Base-by-base conservation (phyloP, 441 rosid species). In the Corymbia citriodora region DNA sequence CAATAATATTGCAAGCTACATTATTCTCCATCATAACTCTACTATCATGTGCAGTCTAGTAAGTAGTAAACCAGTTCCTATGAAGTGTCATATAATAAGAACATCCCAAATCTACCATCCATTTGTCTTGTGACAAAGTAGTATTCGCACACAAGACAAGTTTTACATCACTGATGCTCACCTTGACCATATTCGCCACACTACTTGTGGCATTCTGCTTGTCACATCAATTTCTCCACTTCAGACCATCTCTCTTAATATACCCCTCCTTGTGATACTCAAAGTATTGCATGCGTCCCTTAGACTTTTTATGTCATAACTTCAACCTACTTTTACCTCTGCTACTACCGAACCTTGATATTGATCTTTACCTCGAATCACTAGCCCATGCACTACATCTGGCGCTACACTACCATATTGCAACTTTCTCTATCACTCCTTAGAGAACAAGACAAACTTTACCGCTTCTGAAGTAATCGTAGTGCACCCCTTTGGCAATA, bases 121-220 rank as follows among this genome's bases (percentile, higher is more conserved):
- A 57, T 23, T 57, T 57, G 0, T 57, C 63, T 23, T 27, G 9
- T 57, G 63, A 57, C 63, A 9, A 0, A 57, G 0, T 29, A 10
- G 0, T 57, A 57, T 27, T 4, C 27, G 23, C 29, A 57, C 3
- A 57, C 9, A 57, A 57, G 23, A 57, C 10, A 57, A 2, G 12
- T 6, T 23, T 9, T 23, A 29, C 29, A 23, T 57, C 63, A 57
- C 29, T 0, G 23, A 27, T 57, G 63, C 63, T 57, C 63, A 57
- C 0, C 27, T 57, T 12, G 0, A 23, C 63, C 21, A 57, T 57
- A 29, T 23, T 57, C 13, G 0, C 21, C 63, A n/a, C n/a, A n/a
- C n/a, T n/a, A 57, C 29, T 57, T 57, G 0, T 57, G 29, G 6
- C 63, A 57, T 57, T 57, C 13, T 57, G 0, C 0, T 1, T 57